Evolutionary conservation across 768 basidiomycete genomes (phyloP).

Genomic region (Pleurotus djamor): DNA sequence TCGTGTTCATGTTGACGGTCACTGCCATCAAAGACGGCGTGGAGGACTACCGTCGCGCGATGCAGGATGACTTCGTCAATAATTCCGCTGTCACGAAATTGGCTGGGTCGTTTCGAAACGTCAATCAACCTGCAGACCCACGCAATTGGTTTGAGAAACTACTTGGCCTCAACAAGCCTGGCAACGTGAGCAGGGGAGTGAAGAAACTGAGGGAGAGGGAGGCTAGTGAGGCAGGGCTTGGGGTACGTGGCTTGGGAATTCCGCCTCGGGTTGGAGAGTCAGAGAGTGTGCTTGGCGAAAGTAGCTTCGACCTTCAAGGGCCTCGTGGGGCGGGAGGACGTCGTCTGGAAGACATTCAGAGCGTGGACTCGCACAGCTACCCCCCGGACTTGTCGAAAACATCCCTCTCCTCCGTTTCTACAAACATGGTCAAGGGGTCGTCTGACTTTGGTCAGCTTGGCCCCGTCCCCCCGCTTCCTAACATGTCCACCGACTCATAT

Average conservation of each 20-base stretch:
- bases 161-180: slow-evolving; percentile 69
- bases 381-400: slow-evolving; percentile 47
- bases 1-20: slow-evolving; percentile 82
- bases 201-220: slow-evolving; percentile 82
- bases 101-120: slow-evolving; percentile 79
- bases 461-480: slow-evolving; percentile 17
- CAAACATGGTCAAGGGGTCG: slow-evolving; percentile 23
- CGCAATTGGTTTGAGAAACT: slow-evolving; percentile 74
- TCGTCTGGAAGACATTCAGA: slow-evolving; percentile 65
- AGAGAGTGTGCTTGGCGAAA: slow-evolving; percentile 27
- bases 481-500: slow-evolving; percentile 35
- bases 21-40: slow-evolving; percentile 96
- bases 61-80: slow-evolving; percentile 91
- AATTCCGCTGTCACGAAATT: slow-evolving; percentile 91
- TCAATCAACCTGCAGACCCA: slow-evolving; percentile 81
- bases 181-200: slow-evolving; percentile 82
- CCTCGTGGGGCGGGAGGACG: slow-evolving; percentile 43
- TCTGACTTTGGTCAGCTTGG: slow-evolving; percentile 34
- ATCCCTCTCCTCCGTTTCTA: slow-evolving; percentile 30
- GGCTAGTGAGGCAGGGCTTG: slow-evolving; percentile 38
- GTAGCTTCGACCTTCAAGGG: slow-evolving; percentile 35
- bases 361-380: slow-evolving; percentile 64
- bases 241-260: not conserved
- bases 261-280: not conserved
- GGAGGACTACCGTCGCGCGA: slow-evolving; percentile 91